Percentiles rank a stretch among this genome's conserved stretches.
Evolutionary conservation across 805 yeast species (phyloP).

Genomic region (Wickerhamiella vanderwaltii): DNA sequence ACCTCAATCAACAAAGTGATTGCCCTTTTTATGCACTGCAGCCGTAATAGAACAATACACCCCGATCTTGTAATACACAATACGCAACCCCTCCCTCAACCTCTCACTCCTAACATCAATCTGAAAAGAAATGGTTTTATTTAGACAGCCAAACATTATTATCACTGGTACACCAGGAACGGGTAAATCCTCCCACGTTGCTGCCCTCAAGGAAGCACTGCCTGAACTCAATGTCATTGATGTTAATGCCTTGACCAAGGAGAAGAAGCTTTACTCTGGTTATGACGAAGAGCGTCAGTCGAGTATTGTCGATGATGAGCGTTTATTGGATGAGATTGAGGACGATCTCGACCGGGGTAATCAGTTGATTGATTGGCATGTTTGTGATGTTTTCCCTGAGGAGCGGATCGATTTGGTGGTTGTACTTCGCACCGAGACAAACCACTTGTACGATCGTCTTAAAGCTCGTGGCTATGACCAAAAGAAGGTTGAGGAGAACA

Average conservation of each 20-base stretch:
- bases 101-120: too few species aligned
- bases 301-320: conserved; percentile 86
- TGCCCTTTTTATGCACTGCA: too few species aligned
- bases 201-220: conserved; percentile 40
- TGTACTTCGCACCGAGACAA: conserved; percentile 70
- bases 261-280: conserved; percentile 64
- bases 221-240: conserved; percentile 44
- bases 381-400: conserved; percentile 91
- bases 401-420: conserved; percentile 83
- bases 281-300: conserved; percentile 78
- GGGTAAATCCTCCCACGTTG: conserved; percentile 72
- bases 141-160: conserved; percentile 50
- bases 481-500: conserved; percentile 73
- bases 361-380: conserved; percentile 90
- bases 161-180: conserved; percentile 94
- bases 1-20: too few species aligned
- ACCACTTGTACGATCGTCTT: conserved; percentile 61
- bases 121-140: conserved; percentile 1
- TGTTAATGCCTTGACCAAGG: conserved; percentile 73
- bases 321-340: conserved; percentile 67
- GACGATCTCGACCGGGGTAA: conserved; percentile 76
- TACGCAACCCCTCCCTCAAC: too few species aligned
- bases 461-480: conserved; percentile 65
- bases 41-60: too few species aligned
- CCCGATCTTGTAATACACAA: too few species aligned